phyloP scores from a whole-genome alignment of 2,329 filamentous ascomycete species.

The Trematosphaeria pertusa region DNA sequence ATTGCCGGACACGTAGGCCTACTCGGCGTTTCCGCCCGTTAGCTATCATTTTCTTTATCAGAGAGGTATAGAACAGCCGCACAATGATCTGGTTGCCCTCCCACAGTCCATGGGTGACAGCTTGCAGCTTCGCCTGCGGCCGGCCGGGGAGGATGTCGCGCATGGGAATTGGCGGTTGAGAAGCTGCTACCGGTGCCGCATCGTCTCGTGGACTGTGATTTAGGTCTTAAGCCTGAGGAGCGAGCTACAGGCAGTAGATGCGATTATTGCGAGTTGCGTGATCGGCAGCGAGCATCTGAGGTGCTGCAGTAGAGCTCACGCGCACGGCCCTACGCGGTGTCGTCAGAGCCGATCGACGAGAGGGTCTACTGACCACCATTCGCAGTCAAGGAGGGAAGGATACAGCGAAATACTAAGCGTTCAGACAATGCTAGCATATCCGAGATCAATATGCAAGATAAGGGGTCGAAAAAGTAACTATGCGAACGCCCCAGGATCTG shows the following conservation, averaged over 20 bases:
- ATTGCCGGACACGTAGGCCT: constrained; percentile 91
- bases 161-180: constrained; percentile 57
- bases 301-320: constrained; percentile 35
- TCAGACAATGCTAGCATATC: neutral
- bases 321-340: constrained; percentile 43
- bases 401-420: too few relatives aligned
- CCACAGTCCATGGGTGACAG: constrained; percentile 77
- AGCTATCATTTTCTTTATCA: constrained; percentile 13
- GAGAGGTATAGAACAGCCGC: constrained; percentile 42
- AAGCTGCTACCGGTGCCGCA: constrained; percentile 31
- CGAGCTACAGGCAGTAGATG: neutral
- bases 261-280: neutral
- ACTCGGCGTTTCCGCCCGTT: constrained; percentile 3
- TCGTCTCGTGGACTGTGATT: constrained; percentile 17
- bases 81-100: constrained; percentile 75
- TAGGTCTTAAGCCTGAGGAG: neutral
- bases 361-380: too few relatives aligned
- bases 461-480: neutral
- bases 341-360: constrained; percentile 11
- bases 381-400: too few relatives aligned
- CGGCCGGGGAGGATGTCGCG: constrained; percentile 80
- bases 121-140: constrained; percentile 79
- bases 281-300: constrained; percentile 10
- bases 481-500: too few relatives aligned
- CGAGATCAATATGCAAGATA: neutral